Evolutionary conservation across 1,284 basidiomycete species (phyloP).

Genomic region (Cystobasidium slooffiae): DNA sequence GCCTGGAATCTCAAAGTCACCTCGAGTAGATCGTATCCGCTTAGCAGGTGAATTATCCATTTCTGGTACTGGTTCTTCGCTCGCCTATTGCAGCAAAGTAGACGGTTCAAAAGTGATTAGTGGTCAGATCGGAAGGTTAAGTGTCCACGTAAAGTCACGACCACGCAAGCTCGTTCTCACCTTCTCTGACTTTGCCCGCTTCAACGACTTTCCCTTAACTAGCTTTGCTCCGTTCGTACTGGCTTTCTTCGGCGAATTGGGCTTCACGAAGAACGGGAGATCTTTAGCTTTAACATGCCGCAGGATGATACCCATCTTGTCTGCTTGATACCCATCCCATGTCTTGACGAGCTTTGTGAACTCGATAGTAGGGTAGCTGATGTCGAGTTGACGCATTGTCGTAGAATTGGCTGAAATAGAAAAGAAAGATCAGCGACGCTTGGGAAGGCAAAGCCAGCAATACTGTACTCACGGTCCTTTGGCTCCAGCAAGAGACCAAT

Average conservation of each 20-base stretch:
- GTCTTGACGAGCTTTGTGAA: slow-evolving; percentile 93
- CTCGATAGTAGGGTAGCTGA: slow-evolving; percentile 94
- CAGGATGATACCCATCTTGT: slow-evolving; percentile 91
- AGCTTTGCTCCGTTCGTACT: slow-evolving; percentile 1
- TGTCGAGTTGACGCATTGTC: slow-evolving; percentile 70
- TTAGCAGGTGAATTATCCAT: slow-evolving; percentile 30
- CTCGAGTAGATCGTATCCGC: slow-evolving; percentile 31
- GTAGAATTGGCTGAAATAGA: slow-evolving; percentile 24
- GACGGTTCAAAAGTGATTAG: neutral
- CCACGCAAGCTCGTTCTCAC: slow-evolving; percentile 6
- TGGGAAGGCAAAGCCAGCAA: slow-evolving; percentile 44
- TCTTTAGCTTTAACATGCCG: slow-evolving; percentile 86
- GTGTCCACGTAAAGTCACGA: neutral
- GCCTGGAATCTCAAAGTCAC: slow-evolving; percentile 29
- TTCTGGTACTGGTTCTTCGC: slow-evolving; percentile 4
- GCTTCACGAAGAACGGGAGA: slow-evolving; percentile 23
- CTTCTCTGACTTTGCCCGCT: slow-evolving; percentile 40
- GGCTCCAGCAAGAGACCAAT: slow-evolving; percentile 93
- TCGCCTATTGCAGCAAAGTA: neutral
- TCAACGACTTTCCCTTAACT: slow-evolving; percentile 31
- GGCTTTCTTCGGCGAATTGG: slow-evolving; percentile 10
- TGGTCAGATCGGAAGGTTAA: neutral
- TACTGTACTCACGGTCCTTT: slow-evolving; percentile 71
- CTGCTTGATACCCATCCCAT: slow-evolving; percentile 95
- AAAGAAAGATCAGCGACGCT: neutral